phyloP scores from a whole-genome alignment of 129 eudicot genomes.

The Rutidosis leptorrhynchoides region DNA sequence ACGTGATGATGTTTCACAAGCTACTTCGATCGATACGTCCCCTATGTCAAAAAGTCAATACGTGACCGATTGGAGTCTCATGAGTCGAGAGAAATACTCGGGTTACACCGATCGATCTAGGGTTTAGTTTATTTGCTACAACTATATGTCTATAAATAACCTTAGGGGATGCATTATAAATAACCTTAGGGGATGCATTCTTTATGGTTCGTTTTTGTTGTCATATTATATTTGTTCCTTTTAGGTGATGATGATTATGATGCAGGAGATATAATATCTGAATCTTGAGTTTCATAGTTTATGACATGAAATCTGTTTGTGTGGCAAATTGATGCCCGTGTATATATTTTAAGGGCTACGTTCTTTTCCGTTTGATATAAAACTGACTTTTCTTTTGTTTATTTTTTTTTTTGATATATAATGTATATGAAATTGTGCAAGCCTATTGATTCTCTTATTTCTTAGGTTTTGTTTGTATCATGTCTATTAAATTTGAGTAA shows the following conservation, averaged over 20 bases:
- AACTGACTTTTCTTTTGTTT: neutral
- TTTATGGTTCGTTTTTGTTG: constrained; percentile 21
- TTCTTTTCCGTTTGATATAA: neutral
- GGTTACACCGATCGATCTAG: constrained; percentile 40
- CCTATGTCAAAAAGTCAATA: constrained; percentile 43
- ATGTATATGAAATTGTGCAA: no score
- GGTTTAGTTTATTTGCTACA: constrained; percentile 48
- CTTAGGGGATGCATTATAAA: no score
- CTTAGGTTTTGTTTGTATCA: no score
- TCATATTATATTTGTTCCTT: constrained; percentile 1
- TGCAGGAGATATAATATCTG: neutral
- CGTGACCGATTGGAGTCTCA: constrained; percentile 55
- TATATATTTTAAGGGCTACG: constrained; percentile 30
- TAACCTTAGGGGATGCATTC: no score
- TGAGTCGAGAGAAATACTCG: constrained; percentile 45
- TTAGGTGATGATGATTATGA: neutral
- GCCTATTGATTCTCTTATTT: no score
- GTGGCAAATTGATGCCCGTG: constrained; percentile 15
- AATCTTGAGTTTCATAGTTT: constrained; percentile 17
- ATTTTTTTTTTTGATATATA: no score
- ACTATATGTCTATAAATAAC: no score
- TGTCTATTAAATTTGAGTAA: no score
- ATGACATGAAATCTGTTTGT: constrained; percentile 25
- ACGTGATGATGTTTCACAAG: constrained; percentile 37
- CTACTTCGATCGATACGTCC: constrained; percentile 38